phyloP scores from a whole-genome alignment of 768 basidiomycete genomes.

The Suillus cothurnatus region DNA sequence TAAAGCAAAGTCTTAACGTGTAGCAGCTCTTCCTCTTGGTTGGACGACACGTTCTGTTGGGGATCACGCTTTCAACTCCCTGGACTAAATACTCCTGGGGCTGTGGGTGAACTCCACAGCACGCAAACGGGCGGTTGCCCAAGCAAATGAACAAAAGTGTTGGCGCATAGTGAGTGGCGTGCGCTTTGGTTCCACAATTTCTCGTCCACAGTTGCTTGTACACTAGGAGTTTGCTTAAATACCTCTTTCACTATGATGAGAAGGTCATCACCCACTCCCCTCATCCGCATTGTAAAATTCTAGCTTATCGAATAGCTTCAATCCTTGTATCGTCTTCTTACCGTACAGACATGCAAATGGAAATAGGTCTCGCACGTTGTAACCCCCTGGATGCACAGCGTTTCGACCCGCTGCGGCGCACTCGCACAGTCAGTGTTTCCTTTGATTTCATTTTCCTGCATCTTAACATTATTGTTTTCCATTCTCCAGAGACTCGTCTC shows the following conservation, averaged over 20 bases:
- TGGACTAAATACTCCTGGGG: not conserved
- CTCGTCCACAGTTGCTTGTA: not conserved
- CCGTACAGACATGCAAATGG: constrained; percentile 10
- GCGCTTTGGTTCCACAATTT: not conserved
- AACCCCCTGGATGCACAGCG: not conserved
- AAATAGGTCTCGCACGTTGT: constrained; percentile 10
- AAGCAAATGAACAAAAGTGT: not conserved
- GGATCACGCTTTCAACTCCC: not conserved
- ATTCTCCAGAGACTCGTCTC: constrained; percentile 22
- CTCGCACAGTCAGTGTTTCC: constrained; percentile 22
- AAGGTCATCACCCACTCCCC: not conserved
- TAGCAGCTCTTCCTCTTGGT: not conserved
- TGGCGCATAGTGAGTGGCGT: not conserved
- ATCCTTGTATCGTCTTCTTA: not conserved
- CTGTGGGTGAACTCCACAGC: not conserved
- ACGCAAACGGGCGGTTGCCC: not conserved
- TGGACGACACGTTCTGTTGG: not conserved
- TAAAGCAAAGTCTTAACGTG: too few species aligned
- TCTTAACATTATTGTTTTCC: constrained; percentile 17
- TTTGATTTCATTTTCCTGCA: constrained; percentile 3
- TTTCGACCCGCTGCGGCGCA: not conserved
- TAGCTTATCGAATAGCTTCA: not conserved
- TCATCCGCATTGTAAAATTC: not conserved
- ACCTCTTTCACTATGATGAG: not conserved
- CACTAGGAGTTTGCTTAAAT: not conserved